Evolutionary conservation across 192 early-diverging fungal genomes (phyloP), one percentile per base, ranked within the genome.

Genomic region (Coemansia sp.): DNA sequence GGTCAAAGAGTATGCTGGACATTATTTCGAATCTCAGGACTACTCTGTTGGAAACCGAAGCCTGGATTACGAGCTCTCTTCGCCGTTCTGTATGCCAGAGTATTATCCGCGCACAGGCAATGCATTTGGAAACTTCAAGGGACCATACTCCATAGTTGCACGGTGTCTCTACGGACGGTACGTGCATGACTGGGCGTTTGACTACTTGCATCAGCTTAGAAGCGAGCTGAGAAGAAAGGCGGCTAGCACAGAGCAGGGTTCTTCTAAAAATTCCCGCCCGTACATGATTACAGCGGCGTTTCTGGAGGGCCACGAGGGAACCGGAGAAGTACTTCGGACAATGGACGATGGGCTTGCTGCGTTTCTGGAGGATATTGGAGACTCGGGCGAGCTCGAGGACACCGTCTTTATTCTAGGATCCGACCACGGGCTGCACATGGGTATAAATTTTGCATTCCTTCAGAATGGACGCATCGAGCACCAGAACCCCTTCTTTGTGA

Each of bases 21-120:
- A 26, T n/a, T 64, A 70, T 15, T 76, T 44, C n/a, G n/a, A 44
- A 0, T 53, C 50, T 4, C 64, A 82, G 10, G 68, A 72, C 11
- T 85, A 72, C 62, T 61, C 70, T 10, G 70, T 76, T 2, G 67
- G 74, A 23, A 68, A 68, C 18, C 74, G 79, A 49, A 76, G 70
- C 9, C 54, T 81, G 13, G 86, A 87, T 40, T 85, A 87, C 52
- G 86, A 87, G 65, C 72, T 87, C 18, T 62, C 83, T 0, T 68
- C 85, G 37, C 86, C 86, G 10, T 87, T 87, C 58, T 87, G 86
- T 44, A 13, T 86, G 47, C 85, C 86, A 37, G 85, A 85, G 18
- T 85, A 72, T 56, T 86, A 77, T 37, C 76, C 83, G 0, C 41
- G 74, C 26, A 60, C 65, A 1, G 84, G 80, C 23, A 85, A 85